A percentile compares a stretch with the other conserved stretches of the same genome.
Evolutionary conservation across 2,329 filamentous ascomycete species (phyloP).

Genomic region (Fusarium xylarioides): DNA sequence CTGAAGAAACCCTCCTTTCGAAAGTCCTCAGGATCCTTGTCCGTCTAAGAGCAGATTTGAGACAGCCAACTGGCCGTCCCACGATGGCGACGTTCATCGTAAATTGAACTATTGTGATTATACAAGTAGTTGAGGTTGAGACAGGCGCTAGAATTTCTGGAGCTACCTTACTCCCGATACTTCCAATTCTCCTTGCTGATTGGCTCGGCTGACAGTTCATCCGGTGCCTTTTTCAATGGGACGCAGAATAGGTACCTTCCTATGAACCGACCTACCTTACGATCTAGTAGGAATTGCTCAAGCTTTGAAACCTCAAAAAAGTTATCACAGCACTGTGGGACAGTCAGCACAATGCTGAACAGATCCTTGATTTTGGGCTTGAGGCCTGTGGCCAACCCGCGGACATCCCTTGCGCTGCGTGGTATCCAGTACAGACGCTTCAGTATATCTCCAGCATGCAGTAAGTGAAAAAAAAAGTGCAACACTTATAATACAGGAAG

Average conservation of each 20-base stretch:
- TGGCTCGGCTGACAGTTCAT: constrained; percentile 49
- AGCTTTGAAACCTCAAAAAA: background rate
- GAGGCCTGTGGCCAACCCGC: constrained; percentile 35
- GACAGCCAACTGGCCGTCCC: constrained; percentile 75
- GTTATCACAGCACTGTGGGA: constrained; percentile 11
- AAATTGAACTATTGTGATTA: constrained; percentile 35
- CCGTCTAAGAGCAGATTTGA: constrained; percentile 71
- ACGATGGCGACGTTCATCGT: constrained; percentile 69
- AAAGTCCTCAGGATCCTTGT: constrained; percentile 59
- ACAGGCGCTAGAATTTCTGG: constrained; percentile 41
- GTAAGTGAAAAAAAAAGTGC: constrained; percentile 37
- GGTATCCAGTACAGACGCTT: constrained; percentile 37
- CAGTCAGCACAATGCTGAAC: constrained; percentile 28
- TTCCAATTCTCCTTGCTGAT: constrained; percentile 45
- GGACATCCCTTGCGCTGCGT: constrained; percentile 14
- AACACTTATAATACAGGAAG: constrained; percentile 1
- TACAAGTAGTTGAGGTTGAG: constrained; percentile 31
- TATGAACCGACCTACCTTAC: background rate
- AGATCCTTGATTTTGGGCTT: constrained; percentile 40
- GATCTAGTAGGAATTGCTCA: background rate
- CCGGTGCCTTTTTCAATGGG: constrained; percentile 37
- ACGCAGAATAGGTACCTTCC: background rate
- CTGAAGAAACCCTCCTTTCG: constrained; percentile 60
- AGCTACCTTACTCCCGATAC: constrained; percentile 17
- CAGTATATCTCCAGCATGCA: constrained; percentile 43